Conservation (phyloP, 768 basidiomycete species). For the Phlebiopsis gigantea region DNA sequence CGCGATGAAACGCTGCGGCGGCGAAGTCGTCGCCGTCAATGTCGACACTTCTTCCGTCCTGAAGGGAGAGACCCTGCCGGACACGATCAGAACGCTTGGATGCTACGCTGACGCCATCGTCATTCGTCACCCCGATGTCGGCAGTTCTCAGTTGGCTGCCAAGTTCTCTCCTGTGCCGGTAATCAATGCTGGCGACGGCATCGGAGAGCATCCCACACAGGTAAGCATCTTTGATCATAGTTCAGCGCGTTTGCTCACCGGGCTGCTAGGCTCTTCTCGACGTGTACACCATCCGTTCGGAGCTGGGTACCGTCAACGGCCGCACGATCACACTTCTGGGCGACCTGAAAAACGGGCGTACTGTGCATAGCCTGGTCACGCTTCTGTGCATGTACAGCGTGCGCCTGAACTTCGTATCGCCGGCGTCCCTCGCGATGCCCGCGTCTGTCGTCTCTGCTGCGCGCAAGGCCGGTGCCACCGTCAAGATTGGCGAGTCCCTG, state of each 20-base stretch:
- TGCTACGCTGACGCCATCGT: constrained; percentile 96
- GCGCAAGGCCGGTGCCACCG: constrained; percentile 73
- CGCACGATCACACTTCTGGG: constrained; percentile 89
- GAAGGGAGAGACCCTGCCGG: constrained; percentile 91
- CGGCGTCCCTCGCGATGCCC: constrained; percentile 84
- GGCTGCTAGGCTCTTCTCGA: constrained; percentile 68
- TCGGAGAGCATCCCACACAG: constrained; percentile 97
- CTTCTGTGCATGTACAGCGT: constrained; percentile 90
- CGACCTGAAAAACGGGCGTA: constrained; percentile 96
- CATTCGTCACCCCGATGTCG: constrained; percentile 89
- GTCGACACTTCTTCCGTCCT: constrained; percentile 80
- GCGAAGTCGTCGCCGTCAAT: constrained; percentile 84
- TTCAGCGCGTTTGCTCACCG: constrained; percentile 2
- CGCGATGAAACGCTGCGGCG: constrained; percentile 98
- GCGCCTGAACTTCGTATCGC: constrained; percentile 93
- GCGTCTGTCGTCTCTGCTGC: constrained; percentile 77
- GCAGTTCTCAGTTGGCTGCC: constrained; percentile 92
- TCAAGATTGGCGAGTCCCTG: constrained; percentile 79
- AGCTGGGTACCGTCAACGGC: constrained; percentile 96
- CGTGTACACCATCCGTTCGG: constrained; percentile 93
- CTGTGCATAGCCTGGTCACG: constrained; percentile 93
- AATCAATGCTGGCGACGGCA: constrained; percentile 94
- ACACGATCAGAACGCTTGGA: constrained; percentile 90
- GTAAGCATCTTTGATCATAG: constrained; percentile 32
- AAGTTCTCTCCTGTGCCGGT: constrained; percentile 95